Base-by-base conservation (phyloP, 2,329 filamentous ascomycete species). In the Cladophialophora yegresii region DNA sequence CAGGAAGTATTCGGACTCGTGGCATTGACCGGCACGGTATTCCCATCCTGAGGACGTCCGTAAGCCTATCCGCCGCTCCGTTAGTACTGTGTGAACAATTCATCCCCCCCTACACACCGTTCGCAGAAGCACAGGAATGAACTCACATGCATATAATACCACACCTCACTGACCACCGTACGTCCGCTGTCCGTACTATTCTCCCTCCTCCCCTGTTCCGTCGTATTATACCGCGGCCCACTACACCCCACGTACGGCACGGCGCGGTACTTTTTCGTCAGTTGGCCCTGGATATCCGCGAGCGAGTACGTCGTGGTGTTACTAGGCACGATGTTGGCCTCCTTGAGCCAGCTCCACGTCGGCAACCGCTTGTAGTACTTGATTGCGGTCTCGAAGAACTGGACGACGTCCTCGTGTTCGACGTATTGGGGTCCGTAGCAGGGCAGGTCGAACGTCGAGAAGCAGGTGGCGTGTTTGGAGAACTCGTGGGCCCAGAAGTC, bases 401-500 rank as follows among this genome's bases (percentile, higher is more conserved):
- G 84, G 36, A 86, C 78, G 0, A 89, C 81, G 26, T 89, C 87
- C 65, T 82, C 77, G 74, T 87, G 83, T 69, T 83, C 58, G 54
- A 74, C 72, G 73, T 87, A 85, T 66, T 79, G 72, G 4, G 85
- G 84, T 0, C 85, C 85, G 74, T 88, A 89, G 81, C 87, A 90
- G 32, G 84, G 81, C n/a, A 71, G 28, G 71, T 89, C 85, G 72
- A 89, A 89, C 65, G 83, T 88, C 54, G 82, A 85, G 78, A 79
- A 89, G 80, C 87, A 90, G 13, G 87, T 89, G 2, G 82, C 87
- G 75, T 88, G 86, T 78, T 89, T 89, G 76, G 80, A 82, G 78
- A 87, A 89, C 73, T 89, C 86, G 77, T 89, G 86, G 45, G 76
- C 87, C 86, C 87, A 89, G 76, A 90, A 84, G 36, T 83, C 80